A percentile compares a stretch with the other conserved stretches of the same genome.
Evolutionary conservation across 2,329 filamentous ascomycete species (phyloP).

Genomic region (Sordariomycetes sp.): DNA sequence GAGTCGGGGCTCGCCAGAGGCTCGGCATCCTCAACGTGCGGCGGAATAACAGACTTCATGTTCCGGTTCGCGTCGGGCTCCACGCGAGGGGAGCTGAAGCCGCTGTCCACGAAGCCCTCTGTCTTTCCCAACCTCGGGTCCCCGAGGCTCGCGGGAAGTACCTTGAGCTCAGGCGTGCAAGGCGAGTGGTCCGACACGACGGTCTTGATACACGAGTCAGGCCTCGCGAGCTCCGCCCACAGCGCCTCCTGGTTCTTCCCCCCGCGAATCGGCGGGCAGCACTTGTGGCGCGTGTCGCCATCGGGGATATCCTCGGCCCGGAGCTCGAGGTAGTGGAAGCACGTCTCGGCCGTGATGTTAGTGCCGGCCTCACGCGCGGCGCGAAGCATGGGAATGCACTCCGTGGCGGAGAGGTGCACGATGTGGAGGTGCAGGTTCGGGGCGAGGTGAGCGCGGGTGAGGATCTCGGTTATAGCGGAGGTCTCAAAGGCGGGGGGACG

Average conservation of each 20-base stretch:
- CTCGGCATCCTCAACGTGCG: not conserved
- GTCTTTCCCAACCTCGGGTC: not conserved
- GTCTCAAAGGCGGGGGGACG: conserved; percentile 84
- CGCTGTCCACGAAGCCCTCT: not conserved
- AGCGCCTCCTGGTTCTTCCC: conserved; percentile 71
- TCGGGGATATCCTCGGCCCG: conserved; percentile 69
- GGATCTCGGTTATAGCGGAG: conserved; percentile 75
- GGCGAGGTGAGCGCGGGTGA: conserved; percentile 67
- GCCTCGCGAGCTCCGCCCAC: conserved; percentile 65
- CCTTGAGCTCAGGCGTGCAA: conserved; percentile 86
- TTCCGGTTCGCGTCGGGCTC: not conserved
- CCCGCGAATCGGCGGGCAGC: conserved; percentile 81
- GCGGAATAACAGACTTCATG: not conserved
- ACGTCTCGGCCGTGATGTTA: conserved; percentile 87
- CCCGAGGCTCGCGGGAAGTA: not conserved
- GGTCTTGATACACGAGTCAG: conserved; percentile 74
- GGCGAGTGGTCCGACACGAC: conserved; percentile 93
- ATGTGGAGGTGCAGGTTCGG: conserved; percentile 82
- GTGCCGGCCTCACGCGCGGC: conserved; percentile 59
- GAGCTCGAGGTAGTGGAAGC: conserved; percentile 86
- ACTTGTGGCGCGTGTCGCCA: conserved; percentile 88
- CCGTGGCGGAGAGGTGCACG: conserved; percentile 80
- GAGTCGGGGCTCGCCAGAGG: not conserved
- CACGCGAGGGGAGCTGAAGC: not conserved
- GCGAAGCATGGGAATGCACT: conserved; percentile 71